Evolutionary conservation across 805 yeast genomes (phyloP).

Genomic region (Candida morakotiae): DNA sequence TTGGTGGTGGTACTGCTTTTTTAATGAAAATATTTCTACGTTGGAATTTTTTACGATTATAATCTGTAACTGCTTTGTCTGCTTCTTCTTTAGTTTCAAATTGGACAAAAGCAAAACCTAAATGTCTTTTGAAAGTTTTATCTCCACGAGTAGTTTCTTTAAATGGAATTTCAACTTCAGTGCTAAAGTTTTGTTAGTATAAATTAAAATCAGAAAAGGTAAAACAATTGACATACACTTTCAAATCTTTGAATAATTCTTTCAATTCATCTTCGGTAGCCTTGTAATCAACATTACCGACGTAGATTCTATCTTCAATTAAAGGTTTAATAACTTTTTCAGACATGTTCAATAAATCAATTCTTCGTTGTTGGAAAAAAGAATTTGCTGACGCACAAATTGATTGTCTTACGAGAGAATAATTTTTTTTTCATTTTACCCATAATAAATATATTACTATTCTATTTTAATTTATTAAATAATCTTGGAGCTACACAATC

Average conservation of each 20-base stretch:
- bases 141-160: conserved; percentile 32
- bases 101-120: conserved; percentile 60
- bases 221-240: conserved; percentile 24
- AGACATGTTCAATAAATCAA: conserved; percentile 1
- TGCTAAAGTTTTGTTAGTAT: conserved; percentile 13
- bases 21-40: conserved; percentile 47
- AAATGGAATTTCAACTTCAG: conserved; percentile 49
- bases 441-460: not conserved
- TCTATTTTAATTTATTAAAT: conserved; percentile 78
- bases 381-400: not conserved
- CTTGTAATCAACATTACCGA: conserved; percentile 40
- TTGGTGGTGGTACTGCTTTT: conserved; percentile 50
- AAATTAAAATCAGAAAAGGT: not conserved
- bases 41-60: conserved; percentile 41
- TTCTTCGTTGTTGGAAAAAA: conserved; percentile 4
- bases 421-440: not conserved
- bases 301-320: conserved; percentile 43
- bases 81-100: conserved; percentile 43
- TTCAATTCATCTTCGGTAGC: conserved; percentile 42
- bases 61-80: conserved; percentile 39
- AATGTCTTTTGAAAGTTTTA: conserved; percentile 38
- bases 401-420: not conserved
- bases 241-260: conserved; percentile 46
- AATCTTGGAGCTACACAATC: conserved; percentile 89
- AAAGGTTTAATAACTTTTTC: conserved; percentile 16